Evolutionary conservation across 345 rosid genomes (phyloP).

Genomic region (Populus deltoides): DNA sequence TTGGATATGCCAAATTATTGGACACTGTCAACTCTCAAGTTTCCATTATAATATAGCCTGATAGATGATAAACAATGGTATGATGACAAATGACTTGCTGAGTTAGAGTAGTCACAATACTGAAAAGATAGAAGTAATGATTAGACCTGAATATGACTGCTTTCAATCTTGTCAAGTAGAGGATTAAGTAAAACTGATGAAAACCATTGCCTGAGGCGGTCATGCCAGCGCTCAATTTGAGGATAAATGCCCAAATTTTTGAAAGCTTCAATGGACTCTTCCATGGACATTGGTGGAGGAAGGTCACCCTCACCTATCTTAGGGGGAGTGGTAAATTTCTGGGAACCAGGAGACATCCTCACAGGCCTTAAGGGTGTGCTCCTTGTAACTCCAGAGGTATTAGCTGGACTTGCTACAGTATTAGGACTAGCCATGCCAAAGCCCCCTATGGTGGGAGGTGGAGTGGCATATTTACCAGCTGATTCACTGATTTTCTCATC

Average conservation of each 20-base stretch:
- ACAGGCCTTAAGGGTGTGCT: constrained; percentile 86
- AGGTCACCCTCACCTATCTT: constrained; percentile 95
- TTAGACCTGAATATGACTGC: constrained; percentile 80
- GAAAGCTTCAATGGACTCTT: constrained; percentile 83
- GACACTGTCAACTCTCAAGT: neutral
- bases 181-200: constrained; percentile 77
- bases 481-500: constrained; percentile 75
- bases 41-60: neutral
- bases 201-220: constrained; percentile 91
- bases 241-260: constrained; percentile 77
- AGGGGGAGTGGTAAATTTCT: constrained; percentile 88
- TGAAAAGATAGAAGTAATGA: neutral
- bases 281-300: constrained; percentile 86
- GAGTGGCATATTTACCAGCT: constrained; percentile 68
- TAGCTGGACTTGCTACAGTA: constrained; percentile 64
- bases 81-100: neutral
- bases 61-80: neutral
- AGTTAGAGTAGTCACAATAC: neutral
- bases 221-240: constrained; percentile 88
- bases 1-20: neutral
- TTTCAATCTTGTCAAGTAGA: constrained; percentile 70
- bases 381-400: constrained; percentile 76
- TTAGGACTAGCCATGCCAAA: constrained; percentile 68
- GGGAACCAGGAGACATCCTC: constrained; percentile 97
- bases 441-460: constrained; percentile 66